phyloP scores from a whole-genome alignment of 2,329 filamentous ascomycete genomes.

The Geosmithia flava region DNA sequence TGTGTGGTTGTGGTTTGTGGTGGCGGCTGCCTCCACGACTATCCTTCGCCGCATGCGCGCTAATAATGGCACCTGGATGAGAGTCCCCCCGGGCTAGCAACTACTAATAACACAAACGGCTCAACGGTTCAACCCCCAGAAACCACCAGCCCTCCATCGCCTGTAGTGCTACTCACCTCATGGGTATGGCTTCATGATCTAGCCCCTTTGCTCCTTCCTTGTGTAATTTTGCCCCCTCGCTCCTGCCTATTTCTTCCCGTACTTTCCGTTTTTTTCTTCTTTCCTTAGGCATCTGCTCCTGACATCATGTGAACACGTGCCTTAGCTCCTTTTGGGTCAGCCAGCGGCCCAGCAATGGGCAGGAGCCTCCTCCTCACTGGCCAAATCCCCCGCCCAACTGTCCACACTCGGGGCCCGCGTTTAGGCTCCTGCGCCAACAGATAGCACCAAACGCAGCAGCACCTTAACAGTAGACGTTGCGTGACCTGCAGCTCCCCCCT shows the following conservation, averaged over 20 bases:
- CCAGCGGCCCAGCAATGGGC: not conserved
- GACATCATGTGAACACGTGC: constrained; percentile 1
- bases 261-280: not conserved
- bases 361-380: not conserved
- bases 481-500: not conserved
- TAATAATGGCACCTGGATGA: too few relatives aligned
- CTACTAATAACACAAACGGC: not conserved
- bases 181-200: not conserved
- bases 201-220: not conserved
- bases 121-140: not conserved
- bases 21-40: too few relatives aligned
- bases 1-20: too few relatives aligned
- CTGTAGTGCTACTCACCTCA: not conserved
- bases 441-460: not conserved
- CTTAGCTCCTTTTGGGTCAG: not conserved
- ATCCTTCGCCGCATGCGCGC: too few relatives aligned
- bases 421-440: not conserved
- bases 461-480: not conserved
- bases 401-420: not conserved
- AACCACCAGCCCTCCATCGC: not conserved
- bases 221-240: not conserved
- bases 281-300: not conserved
- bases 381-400: not conserved
- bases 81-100: not conserved
- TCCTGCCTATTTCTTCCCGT: not conserved